These are phyloP conservation scores for Remersonia thermophila DNA, from an alignment of 2,329 filamentous ascomycete genomes.

Conservation along the genomic window DNA sequence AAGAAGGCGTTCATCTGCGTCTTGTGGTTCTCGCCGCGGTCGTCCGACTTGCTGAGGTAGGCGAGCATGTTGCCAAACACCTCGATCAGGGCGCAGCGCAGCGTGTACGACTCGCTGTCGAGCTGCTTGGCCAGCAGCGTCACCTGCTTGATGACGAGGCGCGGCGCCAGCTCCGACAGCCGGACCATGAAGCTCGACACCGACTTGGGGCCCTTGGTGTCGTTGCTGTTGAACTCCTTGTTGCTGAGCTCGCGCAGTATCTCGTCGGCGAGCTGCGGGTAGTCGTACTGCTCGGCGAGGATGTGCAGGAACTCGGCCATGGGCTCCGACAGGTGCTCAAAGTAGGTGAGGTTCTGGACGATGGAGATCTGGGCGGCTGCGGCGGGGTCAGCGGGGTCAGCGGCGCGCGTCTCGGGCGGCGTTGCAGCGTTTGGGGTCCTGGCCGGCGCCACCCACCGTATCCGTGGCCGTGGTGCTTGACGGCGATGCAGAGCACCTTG, in stretches of 20 bases:
- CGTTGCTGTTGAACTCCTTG: conserved; percentile 96
- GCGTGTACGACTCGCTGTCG: conserved; percentile 93
- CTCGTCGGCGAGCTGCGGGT: conserved; percentile 87
- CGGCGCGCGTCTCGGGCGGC: no score
- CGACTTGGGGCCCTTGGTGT: conserved; percentile 89
- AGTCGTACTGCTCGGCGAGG: conserved; percentile 92
- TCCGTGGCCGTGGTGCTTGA: conserved; percentile 95
- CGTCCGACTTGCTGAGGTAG: conserved; percentile 82
- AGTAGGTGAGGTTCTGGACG: conserved; percentile 94
- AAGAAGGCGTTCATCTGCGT: conserved; percentile 95
- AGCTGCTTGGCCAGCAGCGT: conserved; percentile 87
- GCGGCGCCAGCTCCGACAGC: conserved; percentile 80
- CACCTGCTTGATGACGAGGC: conserved; percentile 95
- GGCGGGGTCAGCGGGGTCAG: conserved; percentile 18
- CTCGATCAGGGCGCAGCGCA: conserved; percentile 88
- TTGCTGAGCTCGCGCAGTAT: conserved; percentile 88
- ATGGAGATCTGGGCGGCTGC: conserved; percentile 91
- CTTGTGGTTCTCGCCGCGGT: conserved; percentile 84
- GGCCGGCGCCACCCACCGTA: conserved; percentile 52
- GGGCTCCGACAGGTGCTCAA: conserved; percentile 94
- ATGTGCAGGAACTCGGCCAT: conserved; percentile 99
- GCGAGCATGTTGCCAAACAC: conserved; percentile 92
- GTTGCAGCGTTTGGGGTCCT: neutral
- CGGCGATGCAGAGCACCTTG: conserved; percentile 88
- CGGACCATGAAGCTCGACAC: conserved; percentile 89